phyloP scores from a whole-genome alignment of 2,329 filamentous ascomycete genomes.

The Neofusicoccum laricinum region DNA sequence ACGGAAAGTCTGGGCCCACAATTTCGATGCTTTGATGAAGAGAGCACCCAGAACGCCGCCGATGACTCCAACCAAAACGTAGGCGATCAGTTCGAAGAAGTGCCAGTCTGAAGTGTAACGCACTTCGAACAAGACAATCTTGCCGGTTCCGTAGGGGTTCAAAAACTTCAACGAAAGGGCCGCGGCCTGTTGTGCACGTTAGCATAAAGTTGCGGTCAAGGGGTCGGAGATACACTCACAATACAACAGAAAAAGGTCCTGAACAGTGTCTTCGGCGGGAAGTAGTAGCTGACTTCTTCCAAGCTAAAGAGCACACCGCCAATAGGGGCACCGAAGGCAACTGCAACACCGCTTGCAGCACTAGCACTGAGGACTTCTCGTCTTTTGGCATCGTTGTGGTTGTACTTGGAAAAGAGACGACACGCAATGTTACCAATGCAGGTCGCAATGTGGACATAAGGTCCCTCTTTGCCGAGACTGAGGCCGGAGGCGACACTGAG shows the following conservation, averaged over 20 bases:
- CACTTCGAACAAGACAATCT: slow-evolving; percentile 96
- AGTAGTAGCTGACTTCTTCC: slow-evolving; percentile 96
- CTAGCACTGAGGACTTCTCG: slow-evolving; percentile 92
- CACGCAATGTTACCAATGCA: slow-evolving; percentile 95
- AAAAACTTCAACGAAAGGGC: slow-evolving; percentile 90
- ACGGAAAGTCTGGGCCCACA: slow-evolving; percentile 88
- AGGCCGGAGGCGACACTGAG: slow-evolving; percentile 89
- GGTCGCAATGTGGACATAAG: slow-evolving; percentile 95
- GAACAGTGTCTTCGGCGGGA: slow-evolving; percentile 95
- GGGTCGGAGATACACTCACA: slow-evolving; percentile 42
- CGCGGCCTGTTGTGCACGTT: slow-evolving; percentile 49
- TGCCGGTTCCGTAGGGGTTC: slow-evolving; percentile 92
- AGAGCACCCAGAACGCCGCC: slow-evolving; percentile 83
- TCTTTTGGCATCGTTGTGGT: slow-evolving; percentile 88
- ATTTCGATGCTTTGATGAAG: slow-evolving; percentile 92
- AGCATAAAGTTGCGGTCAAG: slow-evolving; percentile 8
- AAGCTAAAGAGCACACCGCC: slow-evolving; percentile 89
- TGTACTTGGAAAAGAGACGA: slow-evolving; percentile 91
- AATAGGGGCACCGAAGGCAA: slow-evolving; percentile 88
- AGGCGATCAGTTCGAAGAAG: slow-evolving; percentile 83
- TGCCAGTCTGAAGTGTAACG: slow-evolving; percentile 89
- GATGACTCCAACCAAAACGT: slow-evolving; percentile 80
- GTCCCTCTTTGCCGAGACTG: slow-evolving; percentile 90
- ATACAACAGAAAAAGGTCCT: slow-evolving; percentile 98
- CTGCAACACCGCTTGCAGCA: slow-evolving; percentile 86